Base-by-base conservation (phyloP, 352 stramenopile genomes). In the Globisporangium middletonii region DNA sequence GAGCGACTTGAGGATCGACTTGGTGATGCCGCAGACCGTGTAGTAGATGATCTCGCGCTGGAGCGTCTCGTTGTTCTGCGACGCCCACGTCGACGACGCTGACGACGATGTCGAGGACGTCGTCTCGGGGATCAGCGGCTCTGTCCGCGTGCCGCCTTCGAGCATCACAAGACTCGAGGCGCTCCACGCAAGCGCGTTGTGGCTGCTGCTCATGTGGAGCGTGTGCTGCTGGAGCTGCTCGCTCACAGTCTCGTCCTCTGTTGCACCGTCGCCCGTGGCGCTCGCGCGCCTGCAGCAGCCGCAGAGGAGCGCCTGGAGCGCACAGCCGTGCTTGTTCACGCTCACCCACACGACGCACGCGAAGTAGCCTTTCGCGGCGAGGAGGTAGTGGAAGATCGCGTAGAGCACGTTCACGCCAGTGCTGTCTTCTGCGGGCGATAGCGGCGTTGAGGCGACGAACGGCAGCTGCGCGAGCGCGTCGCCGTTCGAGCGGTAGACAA, bases 31-130 rank as follows among this genome's bases (percentile, higher is more conserved):
- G 68, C 76, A 86, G 3, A 90, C 77, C 2, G 80, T 90, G 67
- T 88, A 90, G 69, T 88, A 90, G 64, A 90, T 88, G 71, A 90
- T 88, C 57, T 90, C 80, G n/a, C 77, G 77, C 52, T 88, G 77
- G 37, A 90, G 67, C 11, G 77, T 88, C 66, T 87, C 77, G 56
- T 86, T 84, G 53, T 82, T 87, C 57, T 86, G 77, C 26, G 77
- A 83, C 16, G 68, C 67, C 62, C 77, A 78, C 42, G 71, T 69
- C 28, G 65, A 73, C 28, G 50, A 30, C 7, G 70, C 73, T 15
- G 70, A 57, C 7, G 69, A 65, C 27, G 57, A 65, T 18, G 69
- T 73, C 15, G 27, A 23, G 4, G 33, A 2, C 33, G 9, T 6
- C 33, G 33, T 2, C 7, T 38, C 33, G 1, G 33, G 33, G 5